A percentile compares a stretch with the other conserved stretches of the same genome.
These are phyloP conservation scores for Cylindrotheca closterium DNA, from an alignment of 108 stramenopile genomes.

Conservation along the genomic window DNA sequence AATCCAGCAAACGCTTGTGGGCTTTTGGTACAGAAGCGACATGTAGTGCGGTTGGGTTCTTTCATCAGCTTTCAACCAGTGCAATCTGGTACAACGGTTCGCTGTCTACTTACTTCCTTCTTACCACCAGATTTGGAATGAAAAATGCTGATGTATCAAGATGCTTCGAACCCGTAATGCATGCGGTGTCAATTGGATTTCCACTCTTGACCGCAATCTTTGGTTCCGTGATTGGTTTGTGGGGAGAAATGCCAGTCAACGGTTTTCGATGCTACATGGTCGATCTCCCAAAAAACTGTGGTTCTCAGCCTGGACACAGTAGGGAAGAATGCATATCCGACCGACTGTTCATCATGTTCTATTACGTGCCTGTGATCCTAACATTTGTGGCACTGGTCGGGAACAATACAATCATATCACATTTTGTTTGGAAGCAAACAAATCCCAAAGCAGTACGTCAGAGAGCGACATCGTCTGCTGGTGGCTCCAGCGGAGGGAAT, in stretches of 20 bases:
- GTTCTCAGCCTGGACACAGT: neutral
- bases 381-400: slow-evolving; percentile 1
- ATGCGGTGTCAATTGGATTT: slow-evolving; percentile 4
- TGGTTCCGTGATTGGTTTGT: slow-evolving; percentile 9
- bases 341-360: slow-evolving; percentile 4
- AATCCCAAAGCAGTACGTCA: too few species aligned
- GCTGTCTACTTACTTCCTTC: slow-evolving; percentile 27
- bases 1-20: slow-evolving; percentile 5
- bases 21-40: slow-evolving; percentile 31
- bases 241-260: neutral
- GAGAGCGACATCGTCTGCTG: too few species aligned
- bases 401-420: slow-evolving; percentile 8
- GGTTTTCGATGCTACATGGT: slow-evolving; percentile 10
- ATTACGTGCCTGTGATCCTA: neutral
- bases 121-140: slow-evolving; percentile 19
- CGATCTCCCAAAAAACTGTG: slow-evolving; percentile 12
- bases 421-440: slow-evolving; percentile 3
- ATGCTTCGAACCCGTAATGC: slow-evolving; percentile 14
- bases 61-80: slow-evolving; percentile 16
- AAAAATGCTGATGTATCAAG: slow-evolving; percentile 1
- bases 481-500: too few species aligned
- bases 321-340: slow-evolving; percentile 2
- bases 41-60: slow-evolving; percentile 25
- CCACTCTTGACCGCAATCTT: slow-evolving; percentile 10
- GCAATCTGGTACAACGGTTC: slow-evolving; percentile 26